Evolutionary conservation across 495 filamentous ascomycete genomes (phyloP), one percentile per base, ranked within the genome.

Genomic region (Penicillium pancosmium): DNA sequence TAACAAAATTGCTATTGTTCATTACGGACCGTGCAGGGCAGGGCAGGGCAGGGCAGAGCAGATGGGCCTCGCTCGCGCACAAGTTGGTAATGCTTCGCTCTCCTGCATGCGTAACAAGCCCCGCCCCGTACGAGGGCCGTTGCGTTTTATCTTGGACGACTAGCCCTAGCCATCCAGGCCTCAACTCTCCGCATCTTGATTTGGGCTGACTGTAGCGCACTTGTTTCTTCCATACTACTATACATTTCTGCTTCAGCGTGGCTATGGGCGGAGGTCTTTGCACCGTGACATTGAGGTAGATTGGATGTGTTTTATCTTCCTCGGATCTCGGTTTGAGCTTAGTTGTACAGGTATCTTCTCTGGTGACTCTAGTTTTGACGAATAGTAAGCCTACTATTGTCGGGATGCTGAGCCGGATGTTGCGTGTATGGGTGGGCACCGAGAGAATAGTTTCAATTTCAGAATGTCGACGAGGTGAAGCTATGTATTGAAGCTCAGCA

Each of bases 121-220:
- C 50, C 35, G 21, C 56, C 35, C 34, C 48, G 67, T 60, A 53
- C 54, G 52, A 65, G 50, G 52, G 52, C 64, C 65, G 59, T 70
- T 68, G 59, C 50, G 62, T 70, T 68, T 68, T 60, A 63, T 62
- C 59, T 54, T 27, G 60, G 66, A 52, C 64, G 49, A 63, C 52
- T 16, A 56, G 54, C 33, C 41, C 44, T 43, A 12, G 36, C 15
- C 36, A 13, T 44, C 16, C n/a, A 44, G 40, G 41, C 41, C 41
- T 52, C 49, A 50, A 63, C 60, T 67, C 65, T 62, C 62, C 62
- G 60, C 62, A 67, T 70, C 60, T 19, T 27, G 48, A 68, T 66
- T 66, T 43, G 60, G 67, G 13, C 67, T 48, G 54, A 65, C 49
- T 46, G 56, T 40, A 38, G 52, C 40, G 40, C n/a, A 47, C 54